A percentile compares a stretch with the other conserved stretches of the same genome.
phyloP scores from a whole-genome alignment of 225 moss, liverwort and hornwort species.

The Marchantia paleacea region DNA sequence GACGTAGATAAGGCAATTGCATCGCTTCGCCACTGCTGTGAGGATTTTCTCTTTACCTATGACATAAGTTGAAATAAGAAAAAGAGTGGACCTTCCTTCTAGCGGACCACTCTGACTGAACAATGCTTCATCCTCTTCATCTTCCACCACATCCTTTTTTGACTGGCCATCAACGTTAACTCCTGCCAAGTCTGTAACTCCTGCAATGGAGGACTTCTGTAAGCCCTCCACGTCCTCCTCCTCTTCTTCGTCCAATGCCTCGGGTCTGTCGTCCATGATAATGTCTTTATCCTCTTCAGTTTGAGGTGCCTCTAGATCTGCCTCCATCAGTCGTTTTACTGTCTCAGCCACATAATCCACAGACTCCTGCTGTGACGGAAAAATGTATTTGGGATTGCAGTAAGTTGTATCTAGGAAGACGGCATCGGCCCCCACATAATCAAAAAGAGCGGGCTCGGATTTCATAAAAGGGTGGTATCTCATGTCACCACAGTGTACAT shows the following conservation, averaged over 20 bases:
- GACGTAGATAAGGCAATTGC: conserved; percentile 63
- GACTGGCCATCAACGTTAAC: neutral
- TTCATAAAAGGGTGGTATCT: conserved; percentile 65
- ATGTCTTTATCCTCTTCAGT: conserved; percentile 18
- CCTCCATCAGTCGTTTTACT: conserved; percentile 53
- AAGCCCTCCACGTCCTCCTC: conserved; percentile 25
- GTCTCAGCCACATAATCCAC: conserved; percentile 72
- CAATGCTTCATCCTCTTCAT: conserved; percentile 24
- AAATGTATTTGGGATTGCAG: conserved; percentile 76
- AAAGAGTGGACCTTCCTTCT: conserved; percentile 43
- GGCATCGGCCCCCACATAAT: conserved; percentile 68
- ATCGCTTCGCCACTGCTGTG: conserved; percentile 66
- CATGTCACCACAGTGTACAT: conserved; percentile 85
- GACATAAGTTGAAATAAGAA: conserved; percentile 75
- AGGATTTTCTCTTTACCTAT: conserved; percentile 91
- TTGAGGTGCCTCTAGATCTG: conserved; percentile 18
- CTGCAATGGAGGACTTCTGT: neutral
- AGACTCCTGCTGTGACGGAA: conserved; percentile 64
- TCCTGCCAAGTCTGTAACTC: conserved; percentile 4
- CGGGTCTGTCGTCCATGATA: conserved; percentile 4
- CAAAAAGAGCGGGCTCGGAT: conserved; percentile 50
- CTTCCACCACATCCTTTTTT: conserved; percentile 3
- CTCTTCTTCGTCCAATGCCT: conserved; percentile 19
- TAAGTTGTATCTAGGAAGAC: conserved; percentile 80
- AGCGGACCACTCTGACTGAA: conserved; percentile 24